These are phyloP conservation scores for Phytophthora hibernalis DNA, from an alignment of 352 stramenopile genomes.

Conservation along the genomic window DNA sequence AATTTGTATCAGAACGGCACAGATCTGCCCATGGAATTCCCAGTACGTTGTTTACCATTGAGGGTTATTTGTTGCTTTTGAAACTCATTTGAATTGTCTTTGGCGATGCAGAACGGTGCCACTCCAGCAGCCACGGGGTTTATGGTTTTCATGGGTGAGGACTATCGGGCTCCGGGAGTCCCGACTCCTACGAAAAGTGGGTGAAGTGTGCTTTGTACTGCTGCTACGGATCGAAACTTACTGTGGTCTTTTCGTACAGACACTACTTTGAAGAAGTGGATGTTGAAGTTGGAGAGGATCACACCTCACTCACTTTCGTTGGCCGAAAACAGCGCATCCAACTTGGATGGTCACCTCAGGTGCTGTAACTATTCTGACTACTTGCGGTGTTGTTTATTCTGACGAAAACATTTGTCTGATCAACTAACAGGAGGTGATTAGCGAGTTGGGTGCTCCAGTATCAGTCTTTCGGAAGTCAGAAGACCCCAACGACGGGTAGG, in stretches of 20 bases:
- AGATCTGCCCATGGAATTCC: slow-evolving; percentile 83
- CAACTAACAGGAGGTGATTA: slow-evolving; percentile 78
- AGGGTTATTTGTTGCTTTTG: not conserved
- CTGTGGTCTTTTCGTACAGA: slow-evolving; percentile 30
- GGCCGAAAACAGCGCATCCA: slow-evolving; percentile 70
- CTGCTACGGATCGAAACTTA: slow-evolving; percentile 7
- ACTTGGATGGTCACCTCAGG: slow-evolving; percentile 84
- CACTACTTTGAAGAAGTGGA: slow-evolving; percentile 81
- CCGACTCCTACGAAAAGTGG: slow-evolving; percentile 63
- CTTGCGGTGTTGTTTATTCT: not conserved
- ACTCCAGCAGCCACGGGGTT: slow-evolving; percentile 78
- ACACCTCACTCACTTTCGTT: slow-evolving; percentile 59
- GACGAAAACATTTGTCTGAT: not conserved
- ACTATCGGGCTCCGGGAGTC: slow-evolving; percentile 46
- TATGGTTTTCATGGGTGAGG: slow-evolving; percentile 68
- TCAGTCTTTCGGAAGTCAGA: slow-evolving; percentile 84
- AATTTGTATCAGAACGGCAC: slow-evolving; percentile 81
- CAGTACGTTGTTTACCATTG: slow-evolving; percentile 38
- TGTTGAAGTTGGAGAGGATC: slow-evolving; percentile 54
- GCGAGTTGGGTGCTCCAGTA: slow-evolving; percentile 73
- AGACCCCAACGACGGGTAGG: slow-evolving; percentile 71
- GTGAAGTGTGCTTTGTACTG: not conserved
- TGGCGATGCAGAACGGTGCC: slow-evolving; percentile 60
- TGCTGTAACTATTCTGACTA: slow-evolving; percentile 22
- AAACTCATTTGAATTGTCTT: not conserved